A percentile compares a stretch with the other conserved stretches of the same genome.
phyloP scores from a whole-genome alignment of 148 eudicot species.

The Vaccinium myrtillus region DNA sequence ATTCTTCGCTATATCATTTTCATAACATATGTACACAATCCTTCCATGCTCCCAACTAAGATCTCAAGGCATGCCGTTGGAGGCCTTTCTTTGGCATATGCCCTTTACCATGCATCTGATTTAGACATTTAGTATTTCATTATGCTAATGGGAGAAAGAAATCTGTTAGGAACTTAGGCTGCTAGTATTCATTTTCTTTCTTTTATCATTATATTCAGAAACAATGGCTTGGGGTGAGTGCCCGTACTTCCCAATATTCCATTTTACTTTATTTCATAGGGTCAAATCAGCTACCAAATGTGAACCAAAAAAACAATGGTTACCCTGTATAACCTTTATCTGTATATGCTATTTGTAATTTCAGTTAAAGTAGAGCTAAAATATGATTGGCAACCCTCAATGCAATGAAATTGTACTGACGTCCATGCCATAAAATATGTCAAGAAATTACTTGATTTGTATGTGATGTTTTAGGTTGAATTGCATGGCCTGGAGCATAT shows the following conservation, averaged over 20 bases:
- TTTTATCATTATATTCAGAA: neutral
- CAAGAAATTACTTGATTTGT: neutral
- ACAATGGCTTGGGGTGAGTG: neutral
- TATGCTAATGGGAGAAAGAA: neutral
- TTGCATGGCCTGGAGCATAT: neutral
- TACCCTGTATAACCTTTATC: neutral
- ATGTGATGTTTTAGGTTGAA: neutral
- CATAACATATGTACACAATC: no score
- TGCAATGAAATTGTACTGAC: neutral
- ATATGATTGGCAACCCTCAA: neutral
- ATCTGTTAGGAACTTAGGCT: neutral
- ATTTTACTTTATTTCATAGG: neutral
- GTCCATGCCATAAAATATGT: neutral
- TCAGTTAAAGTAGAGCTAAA: neutral
- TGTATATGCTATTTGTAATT: neutral
- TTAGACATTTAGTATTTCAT: neutral
- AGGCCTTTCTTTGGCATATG: neutral
- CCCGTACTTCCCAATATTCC: neutral
- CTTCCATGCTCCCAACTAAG: no score
- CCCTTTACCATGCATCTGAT: neutral
- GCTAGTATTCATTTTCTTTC: neutral
- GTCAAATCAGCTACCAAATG: neutral
- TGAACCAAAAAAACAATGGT: neutral
- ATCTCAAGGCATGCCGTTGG: neutral
- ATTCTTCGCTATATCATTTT: no score